Percentiles rank a stretch among this genome's conserved stretches.
Conservation (phyloP, 345 rosid species). For the Erodium maritimum region DNA sequence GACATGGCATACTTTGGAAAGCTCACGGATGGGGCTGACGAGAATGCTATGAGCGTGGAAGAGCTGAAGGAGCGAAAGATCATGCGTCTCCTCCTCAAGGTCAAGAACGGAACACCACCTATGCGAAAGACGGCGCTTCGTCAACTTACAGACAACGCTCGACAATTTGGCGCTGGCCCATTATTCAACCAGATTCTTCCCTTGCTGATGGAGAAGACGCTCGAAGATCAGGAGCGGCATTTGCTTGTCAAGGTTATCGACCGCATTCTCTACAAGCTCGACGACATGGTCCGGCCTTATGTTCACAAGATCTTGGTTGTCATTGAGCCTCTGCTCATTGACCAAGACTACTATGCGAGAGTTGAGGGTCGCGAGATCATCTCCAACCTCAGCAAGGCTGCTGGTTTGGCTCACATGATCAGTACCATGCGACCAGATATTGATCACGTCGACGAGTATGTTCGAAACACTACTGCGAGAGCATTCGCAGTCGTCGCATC, state of each 20-base stretch:
- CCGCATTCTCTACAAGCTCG: slow-evolving; percentile 80
- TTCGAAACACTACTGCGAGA: slow-evolving; percentile 95
- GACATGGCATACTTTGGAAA: slow-evolving; percentile 90
- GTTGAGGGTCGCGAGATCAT: slow-evolving; percentile 98
- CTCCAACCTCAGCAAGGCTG: slow-evolving; percentile 95
- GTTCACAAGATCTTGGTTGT: slow-evolving; percentile 99
- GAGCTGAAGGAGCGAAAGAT: slow-evolving; percentile 98
- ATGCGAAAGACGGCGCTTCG: slow-evolving; percentile 96
- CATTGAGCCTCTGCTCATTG: slow-evolving; percentile 94
- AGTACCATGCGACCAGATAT: slow-evolving; percentile 99
- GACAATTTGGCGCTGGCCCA: slow-evolving; percentile 97
- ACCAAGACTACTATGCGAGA: slow-evolving; percentile 98
- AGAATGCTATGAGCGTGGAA: slow-evolving; percentile 76
- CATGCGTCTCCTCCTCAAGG: slow-evolving; percentile 89
- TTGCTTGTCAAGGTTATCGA: slow-evolving; percentile 96
- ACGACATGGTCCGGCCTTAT: slow-evolving; percentile 91
- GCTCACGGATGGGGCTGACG: slow-evolving; percentile 72
- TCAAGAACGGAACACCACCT: slow-evolving; percentile 94
- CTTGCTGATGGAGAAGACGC: slow-evolving; percentile 89
- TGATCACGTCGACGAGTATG: slow-evolving; percentile 94
- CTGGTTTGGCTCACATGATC: slow-evolving; percentile 98
- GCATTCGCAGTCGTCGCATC: slow-evolving; percentile 99
- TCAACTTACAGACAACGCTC: slow-evolving; percentile 93
- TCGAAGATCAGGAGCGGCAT: slow-evolving; percentile 99
- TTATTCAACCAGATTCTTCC: slow-evolving; percentile 83